These are phyloP conservation scores for Microsporum audouinii DNA, from an alignment of 2,329 filamentous ascomycete genomes.

Conservation along the genomic window DNA sequence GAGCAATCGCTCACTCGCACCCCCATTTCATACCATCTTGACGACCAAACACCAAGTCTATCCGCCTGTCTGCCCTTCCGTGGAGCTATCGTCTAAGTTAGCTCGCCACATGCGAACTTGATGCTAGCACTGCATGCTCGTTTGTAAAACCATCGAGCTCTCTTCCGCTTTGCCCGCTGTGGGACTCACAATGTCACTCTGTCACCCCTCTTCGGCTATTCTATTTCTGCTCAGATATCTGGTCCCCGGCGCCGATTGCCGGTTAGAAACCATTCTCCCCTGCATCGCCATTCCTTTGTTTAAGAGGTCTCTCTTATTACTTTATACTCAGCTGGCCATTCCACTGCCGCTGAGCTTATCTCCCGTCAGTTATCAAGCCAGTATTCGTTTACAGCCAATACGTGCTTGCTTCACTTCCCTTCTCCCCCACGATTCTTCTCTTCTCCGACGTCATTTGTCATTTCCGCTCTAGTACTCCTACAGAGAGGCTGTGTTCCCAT, in stretches of 20 bases:
- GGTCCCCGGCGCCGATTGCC: background rate
- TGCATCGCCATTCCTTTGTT: background rate
- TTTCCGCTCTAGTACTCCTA: background rate
- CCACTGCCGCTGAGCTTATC: background rate
- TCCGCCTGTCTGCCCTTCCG: background rate
- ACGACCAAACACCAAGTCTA: background rate
- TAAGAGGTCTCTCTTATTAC: slow-evolving; percentile 1
- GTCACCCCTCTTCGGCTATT: background rate
- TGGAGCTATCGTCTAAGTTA: background rate
- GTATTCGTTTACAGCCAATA: background rate
- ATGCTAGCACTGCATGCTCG: background rate
- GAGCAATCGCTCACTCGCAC: background rate
- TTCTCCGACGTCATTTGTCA: slow-evolving; percentile 1
- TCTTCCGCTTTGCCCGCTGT: background rate
- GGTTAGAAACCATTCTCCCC: background rate
- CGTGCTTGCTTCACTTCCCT: background rate
- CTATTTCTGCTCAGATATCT: background rate
- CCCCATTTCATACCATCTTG: background rate
- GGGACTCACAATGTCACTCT: background rate
- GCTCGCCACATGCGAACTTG: background rate
- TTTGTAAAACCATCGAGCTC: background rate
- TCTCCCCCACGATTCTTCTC: background rate
- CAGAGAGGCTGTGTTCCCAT: slow-evolving; percentile 5
- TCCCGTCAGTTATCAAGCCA: background rate
- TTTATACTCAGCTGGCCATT: background rate